phyloP scores from a whole-genome alignment of 2,329 filamentous ascomycete species.

The Penicillium brevicompactum region DNA sequence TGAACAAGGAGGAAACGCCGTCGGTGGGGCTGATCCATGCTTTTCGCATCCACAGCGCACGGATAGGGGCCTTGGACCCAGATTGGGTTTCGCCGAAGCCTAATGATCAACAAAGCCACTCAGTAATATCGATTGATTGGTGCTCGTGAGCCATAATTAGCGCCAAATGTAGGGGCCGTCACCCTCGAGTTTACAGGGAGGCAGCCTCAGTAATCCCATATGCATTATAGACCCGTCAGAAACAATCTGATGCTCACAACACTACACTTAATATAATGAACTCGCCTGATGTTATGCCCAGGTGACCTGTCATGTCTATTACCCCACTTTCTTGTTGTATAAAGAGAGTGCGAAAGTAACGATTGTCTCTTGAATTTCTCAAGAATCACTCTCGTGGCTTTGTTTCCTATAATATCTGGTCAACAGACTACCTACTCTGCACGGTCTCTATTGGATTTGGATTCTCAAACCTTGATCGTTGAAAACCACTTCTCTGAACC shows the following conservation, averaged over 20 bases:
- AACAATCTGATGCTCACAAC: conserved; percentile 1
- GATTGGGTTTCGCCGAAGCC: neutral
- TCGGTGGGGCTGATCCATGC: conserved; percentile 1
- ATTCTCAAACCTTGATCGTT: neutral
- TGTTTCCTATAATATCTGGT: neutral
- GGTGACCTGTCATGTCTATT: conserved; percentile 1
- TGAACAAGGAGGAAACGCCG: neutral
- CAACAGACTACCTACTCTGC: conserved; percentile 1
- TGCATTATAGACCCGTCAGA: neutral
- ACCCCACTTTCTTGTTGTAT: neutral
- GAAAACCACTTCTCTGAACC: conserved; percentile 4
- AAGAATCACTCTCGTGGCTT: conserved; percentile 4
- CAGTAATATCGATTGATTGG: conserved; percentile 4
- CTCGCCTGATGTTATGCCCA: conserved; percentile 2
- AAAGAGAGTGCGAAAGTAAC: conserved; percentile 3
- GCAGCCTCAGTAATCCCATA: conserved; percentile 2
- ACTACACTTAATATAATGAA: neutral
- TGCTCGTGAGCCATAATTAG: conserved; percentile 3
- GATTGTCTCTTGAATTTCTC: conserved; percentile 1
- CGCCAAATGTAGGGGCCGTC: conserved; percentile 2
- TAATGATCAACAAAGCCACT: conserved; percentile 4
- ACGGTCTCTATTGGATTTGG: conserved; percentile 17
- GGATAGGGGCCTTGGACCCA: conserved; percentile 3
- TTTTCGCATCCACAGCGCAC: conserved; percentile 3
- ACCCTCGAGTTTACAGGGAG: conserved; percentile 1